Conservation (phyloP, 2,329 filamentous ascomycete species). For the Ophiostoma himal-ulmi region DNA sequence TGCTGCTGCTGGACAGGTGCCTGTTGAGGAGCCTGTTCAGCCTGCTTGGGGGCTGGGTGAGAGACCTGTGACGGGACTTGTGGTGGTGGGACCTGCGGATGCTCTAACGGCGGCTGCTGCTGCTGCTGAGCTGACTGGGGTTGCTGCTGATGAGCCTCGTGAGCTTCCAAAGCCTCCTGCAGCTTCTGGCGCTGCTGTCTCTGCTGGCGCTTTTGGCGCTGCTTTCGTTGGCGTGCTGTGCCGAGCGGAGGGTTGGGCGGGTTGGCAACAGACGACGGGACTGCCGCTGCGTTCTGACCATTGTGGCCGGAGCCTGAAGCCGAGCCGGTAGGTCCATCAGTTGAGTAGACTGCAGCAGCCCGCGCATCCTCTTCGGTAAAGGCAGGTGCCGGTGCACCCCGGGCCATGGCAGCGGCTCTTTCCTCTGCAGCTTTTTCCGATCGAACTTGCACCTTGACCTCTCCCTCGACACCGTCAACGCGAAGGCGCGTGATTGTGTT, state of each 20-base stretch:
- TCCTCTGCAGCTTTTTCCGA: slow-evolving; percentile 13
- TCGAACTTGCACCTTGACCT: slow-evolving; percentile 51
- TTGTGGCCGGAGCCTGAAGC: not conserved
- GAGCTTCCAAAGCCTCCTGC: slow-evolving; percentile 21
- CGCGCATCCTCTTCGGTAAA: not conserved
- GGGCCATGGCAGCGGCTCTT: not conserved
- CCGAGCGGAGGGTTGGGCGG: slow-evolving; percentile 21
- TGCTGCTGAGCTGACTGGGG: not conserved
- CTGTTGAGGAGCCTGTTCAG: slow-evolving; percentile 11
- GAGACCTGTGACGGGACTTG: not conserved
- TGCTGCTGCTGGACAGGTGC: not conserved
- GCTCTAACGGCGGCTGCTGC: slow-evolving; percentile 1
- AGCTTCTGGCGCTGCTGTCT: slow-evolving; percentile 25
- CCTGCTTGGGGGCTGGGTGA: slow-evolving; percentile 1
- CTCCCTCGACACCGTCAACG: slow-evolving; percentile 51
- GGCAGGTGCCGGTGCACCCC: not conserved
- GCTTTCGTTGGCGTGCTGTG: slow-evolving; percentile 26
- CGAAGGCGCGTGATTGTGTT: slow-evolving; percentile 38
- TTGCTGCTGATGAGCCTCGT: slow-evolving; percentile 15
- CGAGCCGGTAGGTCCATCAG: not conserved
- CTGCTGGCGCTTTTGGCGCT: slow-evolving; percentile 27
- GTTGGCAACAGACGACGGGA: slow-evolving; percentile 6
- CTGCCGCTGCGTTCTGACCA: not conserved
- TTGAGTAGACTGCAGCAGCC: slow-evolving; percentile 11
- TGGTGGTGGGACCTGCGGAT: not conserved